Percentiles rank a stretch among this genome's conserved stretches.
These are phyloP conservation scores for Gyromitra esculenta DNA, from an alignment of 2,329 filamentous ascomycete species.

Conservation along the genomic window DNA sequence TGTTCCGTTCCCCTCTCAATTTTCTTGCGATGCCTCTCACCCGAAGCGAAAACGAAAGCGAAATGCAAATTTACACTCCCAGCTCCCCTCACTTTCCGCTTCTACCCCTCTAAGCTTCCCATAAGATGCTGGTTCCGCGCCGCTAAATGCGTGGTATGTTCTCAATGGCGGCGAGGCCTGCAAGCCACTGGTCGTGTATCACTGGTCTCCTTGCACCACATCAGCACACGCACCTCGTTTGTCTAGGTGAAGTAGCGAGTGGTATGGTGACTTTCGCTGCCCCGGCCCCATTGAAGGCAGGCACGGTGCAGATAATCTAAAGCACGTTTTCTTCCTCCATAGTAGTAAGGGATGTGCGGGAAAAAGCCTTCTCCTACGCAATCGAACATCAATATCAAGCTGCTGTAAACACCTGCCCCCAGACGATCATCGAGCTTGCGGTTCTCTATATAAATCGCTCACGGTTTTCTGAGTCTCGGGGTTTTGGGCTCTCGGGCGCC, in stretches of 20 bases:
- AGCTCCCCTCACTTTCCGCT: slow-evolving; percentile 13
- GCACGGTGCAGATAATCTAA: slow-evolving; percentile 44
- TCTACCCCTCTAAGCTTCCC: slow-evolving; percentile 17
- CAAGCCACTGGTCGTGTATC: slow-evolving; percentile 40
- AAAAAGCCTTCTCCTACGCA: slow-evolving; percentile 20
- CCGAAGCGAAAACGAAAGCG: slow-evolving; percentile 30
- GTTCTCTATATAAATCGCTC: slow-evolving; percentile 45
- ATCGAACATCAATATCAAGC: slow-evolving; percentile 35
- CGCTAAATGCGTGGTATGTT: slow-evolving; percentile 30
- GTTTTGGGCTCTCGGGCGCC: slow-evolving; percentile 23
- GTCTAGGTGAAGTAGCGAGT: slow-evolving; percentile 9
- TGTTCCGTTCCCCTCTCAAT: slow-evolving; percentile 17
- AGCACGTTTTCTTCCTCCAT: slow-evolving; percentile 42
- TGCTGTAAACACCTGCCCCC: slow-evolving; percentile 28
- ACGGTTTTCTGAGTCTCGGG: slow-evolving; percentile 23
- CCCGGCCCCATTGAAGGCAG: slow-evolving; percentile 40
- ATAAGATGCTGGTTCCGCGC: slow-evolving; percentile 35
- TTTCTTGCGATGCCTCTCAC: slow-evolving; percentile 8
- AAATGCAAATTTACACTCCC: slow-evolving; percentile 27
- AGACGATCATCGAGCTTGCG: slow-evolving; percentile 17
- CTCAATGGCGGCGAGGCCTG: slow-evolving; percentile 39
- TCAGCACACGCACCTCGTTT: slow-evolving; percentile 46
- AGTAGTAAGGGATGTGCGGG: slow-evolving; percentile 21
- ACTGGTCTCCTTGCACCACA: slow-evolving; percentile 34
- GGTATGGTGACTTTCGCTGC: slow-evolving; percentile 44